Percentiles rank a stretch among this genome's conserved stretches.
phyloP scores from a whole-genome alignment of 2,329 filamentous ascomycete species.

The Phialemonium atrogriseum region DNA sequence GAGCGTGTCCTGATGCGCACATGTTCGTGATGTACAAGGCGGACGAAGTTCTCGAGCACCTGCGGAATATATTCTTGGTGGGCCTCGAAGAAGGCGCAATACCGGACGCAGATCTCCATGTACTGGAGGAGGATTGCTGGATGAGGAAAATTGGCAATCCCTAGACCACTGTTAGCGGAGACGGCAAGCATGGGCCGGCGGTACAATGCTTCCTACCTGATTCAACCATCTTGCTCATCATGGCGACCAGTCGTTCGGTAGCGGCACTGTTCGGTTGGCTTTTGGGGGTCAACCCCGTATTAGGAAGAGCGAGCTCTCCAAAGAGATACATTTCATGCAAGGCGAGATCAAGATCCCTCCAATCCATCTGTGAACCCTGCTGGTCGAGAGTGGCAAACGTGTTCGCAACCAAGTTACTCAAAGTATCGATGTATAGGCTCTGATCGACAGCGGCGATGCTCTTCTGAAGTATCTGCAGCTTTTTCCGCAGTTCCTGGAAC shows the following conservation, averaged over 20 bases:
- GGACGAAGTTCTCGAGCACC: slow-evolving; percentile 85
- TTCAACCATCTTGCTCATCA: slow-evolving; percentile 95
- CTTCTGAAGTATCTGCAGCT: slow-evolving; percentile 85
- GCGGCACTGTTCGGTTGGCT: slow-evolving; percentile 72
- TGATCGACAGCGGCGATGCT: slow-evolving; percentile 87
- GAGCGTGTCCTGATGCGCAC: slow-evolving; percentile 82
- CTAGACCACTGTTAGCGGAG: slow-evolving; percentile 31
- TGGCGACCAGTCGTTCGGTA: slow-evolving; percentile 72
- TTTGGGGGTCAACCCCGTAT: slow-evolving; percentile 80
- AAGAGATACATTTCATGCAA: slow-evolving; percentile 94
- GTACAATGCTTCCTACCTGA: slow-evolving; percentile 50
- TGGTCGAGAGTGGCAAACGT: slow-evolving; percentile 78
- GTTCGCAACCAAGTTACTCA: slow-evolving; percentile 79
- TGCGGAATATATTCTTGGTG: slow-evolving; percentile 74
- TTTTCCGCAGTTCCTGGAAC: slow-evolving; percentile 88
- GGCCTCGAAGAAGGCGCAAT: slow-evolving; percentile 84
- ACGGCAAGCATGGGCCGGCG: slow-evolving; percentile 1
- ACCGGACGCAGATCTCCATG: slow-evolving; percentile 97
- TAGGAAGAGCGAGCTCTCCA: slow-evolving; percentile 85
- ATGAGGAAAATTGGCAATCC: slow-evolving; percentile 77
- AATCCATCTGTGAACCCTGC: slow-evolving; percentile 69
- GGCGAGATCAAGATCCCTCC: slow-evolving; percentile 90
- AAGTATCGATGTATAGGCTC: slow-evolving; percentile 74
- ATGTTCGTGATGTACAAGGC: slow-evolving; percentile 80
- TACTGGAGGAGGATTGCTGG: slow-evolving; percentile 91